A percentile compares a stretch with the other conserved stretches of the same genome.
These are phyloP conservation scores for Santalum album DNA, from an alignment of 164 flowering plant genomes.

Conservation along the genomic window DNA sequence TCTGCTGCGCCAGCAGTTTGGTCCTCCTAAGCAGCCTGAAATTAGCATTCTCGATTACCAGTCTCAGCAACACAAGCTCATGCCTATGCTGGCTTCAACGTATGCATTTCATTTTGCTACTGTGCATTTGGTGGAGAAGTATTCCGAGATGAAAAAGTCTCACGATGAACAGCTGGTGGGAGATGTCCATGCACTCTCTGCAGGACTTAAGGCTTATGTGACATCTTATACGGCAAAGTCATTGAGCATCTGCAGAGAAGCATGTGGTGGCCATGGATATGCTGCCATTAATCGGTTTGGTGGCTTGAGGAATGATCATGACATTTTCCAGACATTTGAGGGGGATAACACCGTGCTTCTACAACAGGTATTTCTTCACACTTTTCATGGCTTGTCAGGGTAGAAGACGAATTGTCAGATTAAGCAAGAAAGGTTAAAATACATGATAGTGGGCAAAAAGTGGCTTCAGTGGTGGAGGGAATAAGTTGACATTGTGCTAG, in stretches of 20 bases:
- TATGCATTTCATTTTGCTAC: conserved; percentile 93
- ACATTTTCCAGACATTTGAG: conserved; percentile 96
- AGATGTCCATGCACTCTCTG: conserved; percentile 87
- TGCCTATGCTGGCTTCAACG: conserved; percentile 96
- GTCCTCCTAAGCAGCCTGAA: conserved; percentile 87
- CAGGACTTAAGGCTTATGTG: conserved; percentile 88
- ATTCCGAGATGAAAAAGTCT: conserved; percentile 83
- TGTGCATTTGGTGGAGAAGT: conserved; percentile 59
- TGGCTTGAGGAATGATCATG: conserved; percentile 85
- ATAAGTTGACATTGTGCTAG: too few relatives aligned
- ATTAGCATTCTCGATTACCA: conserved; percentile 88
- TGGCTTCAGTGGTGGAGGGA: too few relatives aligned
- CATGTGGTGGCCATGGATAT: conserved; percentile 98
- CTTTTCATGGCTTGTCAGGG: too few relatives aligned
- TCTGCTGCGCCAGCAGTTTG: conserved; percentile 84
- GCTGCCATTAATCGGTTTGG: conserved; percentile 96
- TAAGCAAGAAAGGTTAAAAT: too few relatives aligned
- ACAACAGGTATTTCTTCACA: conserved; percentile 57
- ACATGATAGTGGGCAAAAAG: too few relatives aligned
- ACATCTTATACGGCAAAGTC: conserved; percentile 84
- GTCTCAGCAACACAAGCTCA: conserved; percentile 94
- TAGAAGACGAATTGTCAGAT: too few relatives aligned
- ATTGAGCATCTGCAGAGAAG: conserved; percentile 76
- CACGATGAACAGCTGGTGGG: conserved; percentile 69
- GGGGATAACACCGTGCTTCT: conserved; percentile 97